A percentile compares a stretch with the other conserved stretches of the same genome.
Evolutionary conservation across 2,329 filamentous ascomycete genomes (phyloP).

Genomic region (Thielaviopsis punctulata): DNA sequence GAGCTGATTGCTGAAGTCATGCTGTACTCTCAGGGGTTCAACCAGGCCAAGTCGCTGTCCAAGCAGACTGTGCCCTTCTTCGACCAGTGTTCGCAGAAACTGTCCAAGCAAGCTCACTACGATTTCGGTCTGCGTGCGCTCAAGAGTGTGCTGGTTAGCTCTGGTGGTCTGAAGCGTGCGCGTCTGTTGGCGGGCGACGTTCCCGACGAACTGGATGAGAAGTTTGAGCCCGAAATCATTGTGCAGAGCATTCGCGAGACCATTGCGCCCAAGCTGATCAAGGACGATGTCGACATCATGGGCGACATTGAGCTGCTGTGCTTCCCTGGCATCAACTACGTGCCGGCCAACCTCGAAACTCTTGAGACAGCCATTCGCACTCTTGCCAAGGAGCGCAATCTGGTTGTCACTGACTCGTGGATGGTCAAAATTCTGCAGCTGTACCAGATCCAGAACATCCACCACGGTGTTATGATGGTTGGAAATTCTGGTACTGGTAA

Average conservation of each 20-base stretch:
- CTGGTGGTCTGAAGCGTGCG: conserved; percentile 82
- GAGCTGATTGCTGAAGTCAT: conserved; percentile 99
- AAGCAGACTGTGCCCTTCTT: conserved; percentile 98
- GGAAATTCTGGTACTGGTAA: conserved; percentile 96
- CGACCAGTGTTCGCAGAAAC: conserved; percentile 60
- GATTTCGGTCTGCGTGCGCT: conserved; percentile 95
- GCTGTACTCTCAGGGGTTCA: conserved; percentile 99
- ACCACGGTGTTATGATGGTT: conserved; percentile 99
- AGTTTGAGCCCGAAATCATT: conserved; percentile 86
- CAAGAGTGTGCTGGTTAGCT: conserved; percentile 97
- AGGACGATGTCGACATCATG: conserved; percentile 80
- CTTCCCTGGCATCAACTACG: conserved; percentile 86
- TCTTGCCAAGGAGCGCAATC: conserved; percentile 67
- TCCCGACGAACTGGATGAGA: conserved; percentile 23
- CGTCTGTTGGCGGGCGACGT: conserved; percentile 37
- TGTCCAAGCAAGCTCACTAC: conserved; percentile 97
- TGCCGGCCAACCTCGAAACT: conserved; percentile 68
- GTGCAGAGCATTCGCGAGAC: conserved; percentile 97
- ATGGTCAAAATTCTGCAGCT: conserved; percentile 94
- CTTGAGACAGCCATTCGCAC: conserved; percentile 67
- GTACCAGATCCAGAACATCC: conserved; percentile 93
- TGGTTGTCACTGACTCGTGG: conserved; percentile 87
- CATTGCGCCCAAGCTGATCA: conserved; percentile 92
- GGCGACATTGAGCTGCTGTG: conserved; percentile 62
- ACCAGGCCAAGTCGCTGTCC: conserved; percentile 81